Evolutionary conservation across 768 basidiomycete genomes (phyloP), one percentile per base, ranked within the genome.

Genomic region (Termitomyces sp.): DNA sequence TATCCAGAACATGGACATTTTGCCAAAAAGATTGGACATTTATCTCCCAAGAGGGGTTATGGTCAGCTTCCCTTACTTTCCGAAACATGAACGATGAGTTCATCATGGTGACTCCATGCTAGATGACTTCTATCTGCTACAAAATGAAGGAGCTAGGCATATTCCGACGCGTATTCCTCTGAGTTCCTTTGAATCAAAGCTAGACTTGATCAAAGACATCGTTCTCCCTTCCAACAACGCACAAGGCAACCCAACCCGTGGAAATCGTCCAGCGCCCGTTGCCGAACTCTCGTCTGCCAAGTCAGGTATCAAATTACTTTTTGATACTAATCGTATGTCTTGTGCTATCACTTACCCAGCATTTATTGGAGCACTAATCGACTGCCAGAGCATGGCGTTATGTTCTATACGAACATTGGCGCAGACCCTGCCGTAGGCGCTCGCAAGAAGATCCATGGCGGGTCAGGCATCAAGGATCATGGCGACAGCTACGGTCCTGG

Each of bases 361-460:
- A 34, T 12, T 28, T 21, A 5, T 19, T 50, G 9, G 34, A 38
- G 9, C 14, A 19, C 37, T 24, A 42, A 51, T 46, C 22, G 19
- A 12, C 3, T 14, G 15, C 53, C 57, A 90, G 88, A 91, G 67
- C 79, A 77, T 9, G 88, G 88, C 12, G 77, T 87, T 37, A 88
- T 89, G 79, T 84, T 88, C 61, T 90, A 90, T 65, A 78, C 85
- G 2, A 83, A 84, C 64, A 81, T 78, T 47, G 69, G 79, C 52
- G 71, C 82, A 14, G 68, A 76, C 46, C 66, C 73, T 17, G 65
- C 69, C 17, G 76, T 73, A 15, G 82, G 79, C 15, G 79, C 82
- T 32, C 76, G 84, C 44, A 89, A 90, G 75, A 81, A 78, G 66
- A 85, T 88, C 35, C 88, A 91, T 62, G 87, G 88, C 17, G 87